Evolutionary conservation across 2,329 filamentous ascomycete species (phyloP).

Genomic region (Xylariaceae sp.): DNA sequence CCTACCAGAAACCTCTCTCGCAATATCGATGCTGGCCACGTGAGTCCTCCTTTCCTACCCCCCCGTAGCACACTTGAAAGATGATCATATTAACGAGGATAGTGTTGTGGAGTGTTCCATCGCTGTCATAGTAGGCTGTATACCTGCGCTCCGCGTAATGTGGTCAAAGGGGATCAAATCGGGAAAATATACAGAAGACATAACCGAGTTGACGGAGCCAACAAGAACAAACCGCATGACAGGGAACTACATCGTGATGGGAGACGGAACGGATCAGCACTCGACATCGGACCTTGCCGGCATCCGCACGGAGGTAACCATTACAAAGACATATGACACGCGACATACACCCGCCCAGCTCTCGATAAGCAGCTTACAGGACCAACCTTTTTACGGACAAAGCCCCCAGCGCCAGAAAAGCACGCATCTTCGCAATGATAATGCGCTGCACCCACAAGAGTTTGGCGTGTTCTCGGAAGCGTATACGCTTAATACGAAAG

Average conservation of each 20-base stretch:
- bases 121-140: slow-evolving; percentile 17
- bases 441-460: not conserved
- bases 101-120: slow-evolving; percentile 15
- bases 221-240: slow-evolving; percentile 8
- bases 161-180: slow-evolving; percentile 17
- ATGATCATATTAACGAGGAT: not conserved
- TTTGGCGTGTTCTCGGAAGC: not conserved
- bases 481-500: not conserved
- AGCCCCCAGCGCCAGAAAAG: not conserved
- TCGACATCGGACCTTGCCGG: no score
- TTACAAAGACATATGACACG: not conserved
- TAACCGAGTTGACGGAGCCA: not conserved
- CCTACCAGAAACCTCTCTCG: slow-evolving; percentile 8
- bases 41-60: not conserved
- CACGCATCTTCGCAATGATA: not conserved
- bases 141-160: slow-evolving; percentile 13
- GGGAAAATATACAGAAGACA: not conserved
- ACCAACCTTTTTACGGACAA: not conserved
- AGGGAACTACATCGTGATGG: slow-evolving; percentile 10
- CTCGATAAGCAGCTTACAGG: not conserved
- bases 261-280: slow-evolving; percentile 7
- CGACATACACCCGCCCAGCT: not conserved
- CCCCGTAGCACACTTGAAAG: no score
- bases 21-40: slow-evolving; percentile 16
- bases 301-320: not conserved